These are phyloP conservation scores for Didymella sp. DNA, from an alignment of 2,329 filamentous ascomycete genomes.

Conservation along the genomic window DNA sequence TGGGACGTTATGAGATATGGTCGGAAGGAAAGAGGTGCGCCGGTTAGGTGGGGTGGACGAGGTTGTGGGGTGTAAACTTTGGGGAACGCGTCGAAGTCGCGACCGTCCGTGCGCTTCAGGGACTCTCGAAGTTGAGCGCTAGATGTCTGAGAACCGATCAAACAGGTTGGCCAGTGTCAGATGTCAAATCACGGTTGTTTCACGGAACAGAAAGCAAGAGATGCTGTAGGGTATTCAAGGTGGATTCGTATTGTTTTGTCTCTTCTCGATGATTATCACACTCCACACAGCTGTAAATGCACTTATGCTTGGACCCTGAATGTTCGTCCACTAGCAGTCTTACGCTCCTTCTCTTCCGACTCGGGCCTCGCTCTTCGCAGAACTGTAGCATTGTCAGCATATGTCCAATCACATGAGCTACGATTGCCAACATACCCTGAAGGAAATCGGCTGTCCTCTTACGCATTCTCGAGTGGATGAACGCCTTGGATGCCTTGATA, in stretches of 20 bases:
- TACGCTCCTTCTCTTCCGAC: conserved; percentile 95
- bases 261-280: not conserved
- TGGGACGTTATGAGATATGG: not conserved
- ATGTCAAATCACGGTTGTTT: not conserved
- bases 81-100: conserved; percentile 34
- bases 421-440: conserved; percentile 69
- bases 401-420: not conserved
- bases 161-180: no score
- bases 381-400: conserved; percentile 65
- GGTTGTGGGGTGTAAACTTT: conserved; percentile 16
- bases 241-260: not conserved
- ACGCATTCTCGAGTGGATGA: conserved; percentile 98
- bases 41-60: conserved; percentile 6
- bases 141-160: not conserved
- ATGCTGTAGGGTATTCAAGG: not conserved
- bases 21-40: not conserved
- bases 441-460: conserved; percentile 97
- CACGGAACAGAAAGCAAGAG: not conserved
- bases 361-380: conserved; percentile 93
- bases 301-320: conserved; percentile 70
- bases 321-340: conserved; percentile 94
- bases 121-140: not conserved
- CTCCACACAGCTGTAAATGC: not conserved
- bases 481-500: conserved; percentile 99
- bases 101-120: conserved; percentile 19